A percentile compares a stretch with the other conserved stretches of the same genome.
phyloP scores from a whole-genome alignment of 768 basidiomycete genomes.

The Strobilomyces dryophilus region DNA sequence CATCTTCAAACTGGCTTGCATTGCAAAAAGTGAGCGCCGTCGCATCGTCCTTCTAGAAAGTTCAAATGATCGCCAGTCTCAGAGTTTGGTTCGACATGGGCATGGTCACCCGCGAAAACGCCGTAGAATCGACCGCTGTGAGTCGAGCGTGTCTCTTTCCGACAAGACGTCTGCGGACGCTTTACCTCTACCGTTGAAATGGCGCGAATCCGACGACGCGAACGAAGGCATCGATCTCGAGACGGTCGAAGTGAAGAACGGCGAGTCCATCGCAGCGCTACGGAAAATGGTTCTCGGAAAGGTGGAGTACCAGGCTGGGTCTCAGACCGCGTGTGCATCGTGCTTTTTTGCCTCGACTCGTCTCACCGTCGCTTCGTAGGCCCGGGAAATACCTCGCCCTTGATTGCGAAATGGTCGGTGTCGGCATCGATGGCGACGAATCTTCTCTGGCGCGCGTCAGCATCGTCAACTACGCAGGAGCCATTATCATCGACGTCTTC shows the following conservation, averaged over 20 bases:
- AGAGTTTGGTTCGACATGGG: conserved; percentile 10
- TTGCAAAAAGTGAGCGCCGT: conserved; percentile 43
- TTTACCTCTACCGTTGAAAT: not conserved
- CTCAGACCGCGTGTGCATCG: conserved; percentile 44
- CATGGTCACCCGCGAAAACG: conserved; percentile 13
- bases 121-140: conserved; percentile 14
- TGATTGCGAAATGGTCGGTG: conserved; percentile 60
- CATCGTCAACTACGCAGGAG: conserved; percentile 85
- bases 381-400: conserved; percentile 76
- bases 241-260: conserved; percentile 33
- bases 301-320: conserved; percentile 32
- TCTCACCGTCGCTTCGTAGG: conserved; percentile 30
- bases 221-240: not conserved
- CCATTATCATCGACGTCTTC: conserved; percentile 74
- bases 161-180: not conserved
- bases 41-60: not conserved
- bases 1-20: conserved; percentile 57
- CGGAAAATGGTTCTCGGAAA: conserved; percentile 50
- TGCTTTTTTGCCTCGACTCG: not conserved
- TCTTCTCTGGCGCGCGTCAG: conserved; percentile 14
- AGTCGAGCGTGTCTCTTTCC: not conserved
- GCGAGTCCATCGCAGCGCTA: conserved; percentile 30
- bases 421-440: conserved; percentile 12
- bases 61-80: not conserved
- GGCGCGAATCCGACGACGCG: not conserved